phyloP scores from a whole-genome alignment of 2,329 filamentous ascomycete species.

The Moelleriella libera region DNA sequence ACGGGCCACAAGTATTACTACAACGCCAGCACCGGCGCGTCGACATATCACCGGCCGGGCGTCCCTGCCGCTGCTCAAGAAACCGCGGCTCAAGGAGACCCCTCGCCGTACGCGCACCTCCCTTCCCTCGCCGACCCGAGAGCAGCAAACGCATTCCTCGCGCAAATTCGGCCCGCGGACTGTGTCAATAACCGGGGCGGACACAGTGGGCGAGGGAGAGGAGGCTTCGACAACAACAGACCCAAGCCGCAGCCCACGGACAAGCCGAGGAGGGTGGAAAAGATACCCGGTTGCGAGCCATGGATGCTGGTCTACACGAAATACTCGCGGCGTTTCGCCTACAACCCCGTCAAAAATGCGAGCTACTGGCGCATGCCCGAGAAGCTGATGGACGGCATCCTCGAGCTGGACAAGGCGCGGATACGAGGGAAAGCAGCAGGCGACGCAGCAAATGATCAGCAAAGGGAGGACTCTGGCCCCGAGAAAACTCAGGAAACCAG shows the following conservation, averaged over 20 bases:
- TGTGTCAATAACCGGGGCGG: conserved; percentile 15
- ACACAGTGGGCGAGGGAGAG: conserved; percentile 22
- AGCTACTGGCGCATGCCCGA: conserved; percentile 94
- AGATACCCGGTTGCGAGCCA: conserved; percentile 68
- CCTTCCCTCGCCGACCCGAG: conserved; percentile 36
- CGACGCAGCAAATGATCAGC: conserved; percentile 5
- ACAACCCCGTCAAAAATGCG: conserved; percentile 72
- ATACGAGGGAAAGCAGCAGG: conserved; percentile 42
- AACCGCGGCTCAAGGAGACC: conserved; percentile 15
- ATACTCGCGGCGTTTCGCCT: conserved; percentile 75
- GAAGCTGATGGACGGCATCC: conserved; percentile 66
- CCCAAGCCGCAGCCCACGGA: conserved; percentile 59
- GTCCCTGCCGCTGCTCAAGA: conserved; percentile 6
- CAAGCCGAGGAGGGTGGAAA: conserved; percentile 64
- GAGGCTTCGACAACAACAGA: conserved; percentile 38
- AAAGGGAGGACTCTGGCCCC: neutral
- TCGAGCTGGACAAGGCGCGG: conserved; percentile 57
- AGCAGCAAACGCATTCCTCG: conserved; percentile 46
- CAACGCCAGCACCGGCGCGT: conserved; percentile 67
- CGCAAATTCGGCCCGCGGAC: conserved; percentile 32
- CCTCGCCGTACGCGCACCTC: conserved; percentile 13
- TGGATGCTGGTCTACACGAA: conserved; percentile 94
- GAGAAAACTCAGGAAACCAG: conserved; percentile 10
- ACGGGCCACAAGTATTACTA: conserved; percentile 84
- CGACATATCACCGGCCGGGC: conserved; percentile 71